Conservation (phyloP, 2,329 filamentous ascomycete species). For the Aspergillus sp. region DNA sequence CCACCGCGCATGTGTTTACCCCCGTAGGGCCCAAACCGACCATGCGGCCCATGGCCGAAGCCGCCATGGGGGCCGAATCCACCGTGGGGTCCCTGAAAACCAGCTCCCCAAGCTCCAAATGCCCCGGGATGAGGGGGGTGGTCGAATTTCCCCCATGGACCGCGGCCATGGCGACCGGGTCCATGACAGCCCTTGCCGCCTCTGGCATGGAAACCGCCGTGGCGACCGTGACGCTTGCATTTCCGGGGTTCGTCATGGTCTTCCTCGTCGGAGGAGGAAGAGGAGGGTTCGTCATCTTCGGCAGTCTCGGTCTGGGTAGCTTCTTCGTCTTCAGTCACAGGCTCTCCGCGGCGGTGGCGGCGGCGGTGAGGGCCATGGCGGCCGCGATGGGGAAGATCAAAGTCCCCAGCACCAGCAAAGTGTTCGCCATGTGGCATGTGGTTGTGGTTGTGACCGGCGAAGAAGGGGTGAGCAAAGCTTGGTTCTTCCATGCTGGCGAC, state of each 20-base stretch:
- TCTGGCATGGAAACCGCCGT: neutral
- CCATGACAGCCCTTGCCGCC: neutral
- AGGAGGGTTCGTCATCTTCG: neutral
- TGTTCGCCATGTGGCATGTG: neutral
- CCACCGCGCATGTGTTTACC: slow-evolving; percentile 6
- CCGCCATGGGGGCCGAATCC: neutral
- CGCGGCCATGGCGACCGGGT: neutral
- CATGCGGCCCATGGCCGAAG: neutral
- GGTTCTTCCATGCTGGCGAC: slow-evolving; percentile 5
- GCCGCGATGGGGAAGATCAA: neutral
- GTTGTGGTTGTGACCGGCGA: neutral
- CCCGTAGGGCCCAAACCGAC: neutral
- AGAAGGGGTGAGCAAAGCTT: slow-evolving; percentile 2
- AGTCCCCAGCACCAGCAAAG: neutral
- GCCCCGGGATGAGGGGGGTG: neutral
- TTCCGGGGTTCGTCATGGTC: neutral
- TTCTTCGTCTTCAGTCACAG: slow-evolving; percentile 2
- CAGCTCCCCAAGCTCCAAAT: neutral
- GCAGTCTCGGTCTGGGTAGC: neutral
- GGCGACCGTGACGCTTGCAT: neutral
- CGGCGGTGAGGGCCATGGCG: slow-evolving; percentile 4
- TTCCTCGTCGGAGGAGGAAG: neutral
- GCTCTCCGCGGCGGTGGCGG: neutral
- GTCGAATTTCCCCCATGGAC: neutral
- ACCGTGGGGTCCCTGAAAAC: neutral